Base-by-base conservation (phyloP, 441 rosid species). In the Kokia cookei region DNA sequence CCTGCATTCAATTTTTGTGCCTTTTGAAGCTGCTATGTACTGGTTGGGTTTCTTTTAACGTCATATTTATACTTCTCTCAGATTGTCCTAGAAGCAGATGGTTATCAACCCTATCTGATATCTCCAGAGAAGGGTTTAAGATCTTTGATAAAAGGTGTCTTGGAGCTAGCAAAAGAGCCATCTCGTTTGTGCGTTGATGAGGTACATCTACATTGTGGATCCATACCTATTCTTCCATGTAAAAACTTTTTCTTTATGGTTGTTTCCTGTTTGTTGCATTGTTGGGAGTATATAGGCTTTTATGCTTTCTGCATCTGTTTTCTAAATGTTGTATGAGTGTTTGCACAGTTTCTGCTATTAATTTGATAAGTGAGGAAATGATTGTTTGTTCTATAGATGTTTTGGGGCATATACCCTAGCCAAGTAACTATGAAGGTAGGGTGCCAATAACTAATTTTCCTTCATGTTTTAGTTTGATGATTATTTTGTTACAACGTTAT, bases 121-220 rank as follows among this genome's bases (percentile, higher is more conserved):
- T 94, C 99, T 59, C 99, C 99, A 12, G 99, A 95, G 86, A 95
- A 95, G 83, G 99, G 99, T 72, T 81, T 94, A 77, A 87, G 99
- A 75, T 94, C 99, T 72, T 81, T 95, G 75, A 95, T 95, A 80
- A 95, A 95, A 86, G 84, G 87, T 73, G 99, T 95, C 45, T 87
- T 95, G 10, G 99, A 95, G 84, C 82, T 93, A 83, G 99, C 99
- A 75, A 94, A 94, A 87, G 99, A 93, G 69, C 98, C 98, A 27
- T 87, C 96, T n/a, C 86, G 90, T 55, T 89, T 91, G 12, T 94
- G 99, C 63, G 98, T 67, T 67, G 72, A 67, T 9, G 72, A 67
- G 72, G 72, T 67, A 85, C 13, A 63, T 59, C n/a, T 67, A 19
- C 79, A 53, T 60, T 17, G n/a, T 12, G 71, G 26, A 47, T 65